Base-by-base conservation (phyloP, 352 stramenopile genomes). In the Peronospora destructor region DNA sequence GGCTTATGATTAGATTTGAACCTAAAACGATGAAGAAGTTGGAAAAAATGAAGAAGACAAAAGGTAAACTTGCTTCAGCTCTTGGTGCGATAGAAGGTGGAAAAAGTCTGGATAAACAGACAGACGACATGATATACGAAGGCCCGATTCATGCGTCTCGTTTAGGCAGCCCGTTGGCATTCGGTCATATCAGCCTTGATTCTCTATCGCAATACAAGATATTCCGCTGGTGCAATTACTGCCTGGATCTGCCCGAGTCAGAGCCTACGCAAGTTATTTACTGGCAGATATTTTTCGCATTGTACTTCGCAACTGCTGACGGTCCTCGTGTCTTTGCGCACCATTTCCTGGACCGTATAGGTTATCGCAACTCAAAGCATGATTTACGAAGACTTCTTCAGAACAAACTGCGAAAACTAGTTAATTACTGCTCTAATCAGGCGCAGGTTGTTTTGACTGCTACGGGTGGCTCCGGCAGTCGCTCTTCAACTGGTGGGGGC, bases 21-120 rank as follows among this genome's bases (percentile, higher is more conserved):
- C 78, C 81, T 0, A 84, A 81, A 35, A 73, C 81, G 8, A 88
- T 84, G 64, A 84, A 80, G 28, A 89, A 87, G 43, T 36, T 91
- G 25, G 76, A 87, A 38, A 91, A 89, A 45, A 77, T 87, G 58
- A 83, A 75, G 49, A 83, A 74, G 42, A 71, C 64, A 0, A 64
- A 87, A 19, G 69, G 78, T 3, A 85, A 73, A 46, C 37, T 91
- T 17, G 54, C 66, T 11, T 7, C 64, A 1, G 74, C 79, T 26
- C 61, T 91, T 2, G 46, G 35, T 28, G 49, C 68, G 11, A 30
- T 71, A 7, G 45, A 64, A 36, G 32, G 56, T 11, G 59, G 54
- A 8, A 58, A 47, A 35, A 37, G 19, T 14, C 3, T 59, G 3
- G 59, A 68, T 16, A 57, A 60, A 6, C 29, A 61, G n/a, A 50